Base-by-base conservation (phyloP, 208 protist genomes). In the Crithidia fasciculata region DNA sequence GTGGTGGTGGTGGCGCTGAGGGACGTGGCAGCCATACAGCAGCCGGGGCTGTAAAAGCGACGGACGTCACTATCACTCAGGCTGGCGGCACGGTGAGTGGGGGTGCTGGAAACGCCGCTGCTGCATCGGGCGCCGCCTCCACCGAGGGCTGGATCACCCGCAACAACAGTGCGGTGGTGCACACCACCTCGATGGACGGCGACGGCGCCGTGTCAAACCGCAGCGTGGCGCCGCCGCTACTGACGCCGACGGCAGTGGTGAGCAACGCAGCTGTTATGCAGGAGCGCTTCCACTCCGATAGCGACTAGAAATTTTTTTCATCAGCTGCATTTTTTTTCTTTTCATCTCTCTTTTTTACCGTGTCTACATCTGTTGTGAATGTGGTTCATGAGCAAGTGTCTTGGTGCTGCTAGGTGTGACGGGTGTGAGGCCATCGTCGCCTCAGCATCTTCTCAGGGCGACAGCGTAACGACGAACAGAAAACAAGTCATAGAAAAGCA, bases 261-360 rank as follows among this genome's bases (percentile, higher is more conserved):
- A 74, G 70, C 70, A 84, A 80, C 45, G 69, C 67, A 10, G 68
- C 74, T 13, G 69, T 74, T 8, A 62, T 60, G 50, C 79, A 72
- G 49, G 62, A 79, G 28, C 69, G 74, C 40, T 69, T 80, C 18
- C 74, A 76, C 55, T 84, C 72, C 7, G 74, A 80, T 28, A 82
- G 79, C 60, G 79, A 84, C 44, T 84, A 65, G n/a, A 8, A 43
- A 37, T 13, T 28, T 28, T 28, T 28, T 52, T 52, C 6, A n/a
- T 13, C 7, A 49, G 45, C 45, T 13, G 7, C 12, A 15, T 49
- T 49, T 49, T 49, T 49, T 49, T 13, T 49, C 12, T 49, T 49
- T 49, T 49, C 12, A 15, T 49, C 12, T 49, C 45, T 49, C 45
- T 49, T 49, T 49, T 13, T 49, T 49, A 15, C 12, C 45, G 12